Conservation (phyloP, 768 basidiomycete species). For the Termitomyces sp. region DNA sequence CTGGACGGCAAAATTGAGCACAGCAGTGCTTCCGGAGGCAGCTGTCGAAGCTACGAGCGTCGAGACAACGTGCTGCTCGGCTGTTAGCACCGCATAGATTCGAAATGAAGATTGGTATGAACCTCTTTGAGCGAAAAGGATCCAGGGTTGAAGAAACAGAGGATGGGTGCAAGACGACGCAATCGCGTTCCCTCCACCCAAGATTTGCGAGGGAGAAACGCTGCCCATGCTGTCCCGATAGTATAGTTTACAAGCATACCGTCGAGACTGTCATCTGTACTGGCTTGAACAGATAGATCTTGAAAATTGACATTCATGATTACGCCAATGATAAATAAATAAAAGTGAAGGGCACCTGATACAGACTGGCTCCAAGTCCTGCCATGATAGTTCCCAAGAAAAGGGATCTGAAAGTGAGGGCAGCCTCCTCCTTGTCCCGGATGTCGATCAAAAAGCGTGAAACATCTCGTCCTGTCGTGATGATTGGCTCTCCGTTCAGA, state of each 20-base stretch:
- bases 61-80: too few relatives aligned
- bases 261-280: too few relatives aligned
- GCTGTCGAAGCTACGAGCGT: too few relatives aligned
- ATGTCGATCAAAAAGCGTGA: slow-evolving; percentile 50
- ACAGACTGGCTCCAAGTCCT: slow-evolving; percentile 51
- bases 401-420: slow-evolving; percentile 51
- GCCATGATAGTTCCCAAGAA: slow-evolving; percentile 52
- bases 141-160: slow-evolving; percentile 41
- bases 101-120: neutral
- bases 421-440: slow-evolving; percentile 51
- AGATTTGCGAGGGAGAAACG: slow-evolving; percentile 34
- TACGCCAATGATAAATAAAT: neutral
- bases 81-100: too few relatives aligned
- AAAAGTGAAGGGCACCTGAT: neutral
- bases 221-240: slow-evolving; percentile 30
- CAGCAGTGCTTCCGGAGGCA: too few relatives aligned
- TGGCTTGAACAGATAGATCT: slow-evolving; percentile 55
- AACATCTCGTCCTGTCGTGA: slow-evolving; percentile 42
- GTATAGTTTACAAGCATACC: too few relatives aligned
- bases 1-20: too few relatives aligned
- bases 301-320: neutral
- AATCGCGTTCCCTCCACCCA: slow-evolving; percentile 40
- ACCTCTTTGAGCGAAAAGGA: slow-evolving; percentile 58
- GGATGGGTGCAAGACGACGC: slow-evolving; percentile 23
- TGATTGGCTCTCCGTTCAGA: slow-evolving; percentile 19